A percentile compares a stretch with the other conserved stretches of the same genome.
Conservation (phyloP, 192 early-diverging fungal genomes). For the Coemansia aciculifera region DNA sequence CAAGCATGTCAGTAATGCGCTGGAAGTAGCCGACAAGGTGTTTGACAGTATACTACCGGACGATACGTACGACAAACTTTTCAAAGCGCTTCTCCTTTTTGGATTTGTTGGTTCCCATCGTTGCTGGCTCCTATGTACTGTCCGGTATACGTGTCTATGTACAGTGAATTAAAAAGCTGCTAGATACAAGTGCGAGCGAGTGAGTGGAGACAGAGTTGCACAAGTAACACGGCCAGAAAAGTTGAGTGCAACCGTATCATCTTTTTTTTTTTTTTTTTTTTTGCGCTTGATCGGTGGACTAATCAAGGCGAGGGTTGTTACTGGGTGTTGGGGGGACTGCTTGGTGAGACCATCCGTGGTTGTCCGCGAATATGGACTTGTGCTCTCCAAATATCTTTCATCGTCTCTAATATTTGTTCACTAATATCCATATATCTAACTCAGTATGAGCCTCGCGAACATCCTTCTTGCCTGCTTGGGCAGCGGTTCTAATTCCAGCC, state of each 20-base stretch:
- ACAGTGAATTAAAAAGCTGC: background rate
- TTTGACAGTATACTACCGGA: background rate
- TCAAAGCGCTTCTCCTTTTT: slow-evolving; percentile 77
- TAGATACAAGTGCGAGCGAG: background rate
- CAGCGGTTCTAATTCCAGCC: slow-evolving; percentile 8
- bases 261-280: slow-evolving; percentile 3
- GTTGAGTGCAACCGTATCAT: background rate
- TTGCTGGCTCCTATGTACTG: background rate
- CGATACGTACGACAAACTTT: slow-evolving; percentile 67
- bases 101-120: slow-evolving; percentile 55
- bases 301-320: background rate
- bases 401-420: background rate
- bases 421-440: background rate
- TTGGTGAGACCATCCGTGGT: background rate
- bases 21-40: slow-evolving; percentile 21
- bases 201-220: background rate
- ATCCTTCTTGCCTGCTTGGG: slow-evolving; percentile 41
- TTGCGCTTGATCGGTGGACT: background rate
- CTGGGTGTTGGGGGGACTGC: background rate
- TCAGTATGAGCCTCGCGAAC: slow-evolving; percentile 35
- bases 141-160: background rate
- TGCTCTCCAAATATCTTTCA: background rate
- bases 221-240: background rate
- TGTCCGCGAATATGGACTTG: background rate
- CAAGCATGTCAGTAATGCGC: background rate